Evolutionary conservation across 306 rosid genomes (phyloP).

Genomic region (Lablab purpureus): DNA sequence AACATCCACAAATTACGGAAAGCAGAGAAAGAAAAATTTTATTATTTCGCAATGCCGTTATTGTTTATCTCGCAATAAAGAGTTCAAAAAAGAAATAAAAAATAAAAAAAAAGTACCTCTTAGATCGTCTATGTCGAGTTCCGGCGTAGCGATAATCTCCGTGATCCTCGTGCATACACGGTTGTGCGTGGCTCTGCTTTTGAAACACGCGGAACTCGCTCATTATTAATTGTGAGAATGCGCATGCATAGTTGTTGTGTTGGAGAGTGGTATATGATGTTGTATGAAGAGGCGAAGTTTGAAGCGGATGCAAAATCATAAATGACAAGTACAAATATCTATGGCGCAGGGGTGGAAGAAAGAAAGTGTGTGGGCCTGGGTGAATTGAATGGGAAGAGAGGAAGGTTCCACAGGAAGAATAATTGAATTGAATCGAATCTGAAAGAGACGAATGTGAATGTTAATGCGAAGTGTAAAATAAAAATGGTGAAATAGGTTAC

Average conservation of each 20-base stretch:
- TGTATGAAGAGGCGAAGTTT: neutral
- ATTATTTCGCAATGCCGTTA: neutral
- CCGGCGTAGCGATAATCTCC: neutral
- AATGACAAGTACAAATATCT: neutral
- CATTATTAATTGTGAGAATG: neutral
- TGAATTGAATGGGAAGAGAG: neutral
- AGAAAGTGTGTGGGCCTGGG: constrained; percentile 13
- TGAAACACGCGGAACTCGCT: neutral
- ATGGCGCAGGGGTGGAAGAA: neutral
- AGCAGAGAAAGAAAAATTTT: neutral
- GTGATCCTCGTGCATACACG: neutral
- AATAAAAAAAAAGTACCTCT: constrained; percentile 7
- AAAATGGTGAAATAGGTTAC: neutral
- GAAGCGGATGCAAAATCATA: neutral
- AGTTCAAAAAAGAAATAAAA: neutral
- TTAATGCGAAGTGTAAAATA: neutral
- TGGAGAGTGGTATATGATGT: neutral
- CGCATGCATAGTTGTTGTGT: neutral
- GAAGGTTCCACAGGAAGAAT: neutral
- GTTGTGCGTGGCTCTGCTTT: neutral
- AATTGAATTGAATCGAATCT: neutral
- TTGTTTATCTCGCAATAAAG: neutral
- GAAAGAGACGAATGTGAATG: neutral
- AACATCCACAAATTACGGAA: neutral
- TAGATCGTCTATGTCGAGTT: constrained; percentile 7